Conservation (phyloP, 106 monocot genomes). For the Phalaenopsis equestris region DNA sequence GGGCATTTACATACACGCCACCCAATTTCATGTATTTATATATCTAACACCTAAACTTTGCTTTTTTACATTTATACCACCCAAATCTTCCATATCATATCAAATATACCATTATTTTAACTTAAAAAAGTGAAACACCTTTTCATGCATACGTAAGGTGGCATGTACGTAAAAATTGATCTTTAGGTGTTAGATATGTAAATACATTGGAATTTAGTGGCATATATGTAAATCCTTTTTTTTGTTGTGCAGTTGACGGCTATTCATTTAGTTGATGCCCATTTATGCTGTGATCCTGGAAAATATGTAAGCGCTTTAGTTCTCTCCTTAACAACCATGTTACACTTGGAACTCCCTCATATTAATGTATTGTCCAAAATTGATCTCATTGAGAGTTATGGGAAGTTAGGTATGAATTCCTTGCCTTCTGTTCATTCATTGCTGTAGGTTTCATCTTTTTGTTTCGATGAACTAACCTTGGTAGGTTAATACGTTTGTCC, state of each 20-base stretch:
- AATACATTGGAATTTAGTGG: too few species aligned
- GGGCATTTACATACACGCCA: too few species aligned
- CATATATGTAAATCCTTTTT: too few species aligned
- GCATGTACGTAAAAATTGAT: too few species aligned
- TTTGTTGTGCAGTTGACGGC: slow-evolving; percentile 58
- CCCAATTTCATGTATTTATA: too few species aligned
- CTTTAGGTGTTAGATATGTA: too few species aligned
- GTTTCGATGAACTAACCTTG: neutral
- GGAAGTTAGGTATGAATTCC: slow-evolving; percentile 57
- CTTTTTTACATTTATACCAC: too few species aligned
- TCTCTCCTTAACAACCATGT: slow-evolving; percentile 82
- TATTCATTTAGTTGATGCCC: slow-evolving; percentile 85
- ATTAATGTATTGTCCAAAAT: slow-evolving; percentile 96
- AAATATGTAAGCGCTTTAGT: slow-evolving; percentile 91
- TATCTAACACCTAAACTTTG: too few species aligned
- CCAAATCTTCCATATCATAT: too few species aligned
- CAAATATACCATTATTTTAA: too few species aligned
- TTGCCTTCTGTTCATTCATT: neutral
- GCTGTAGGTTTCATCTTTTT: neutral
- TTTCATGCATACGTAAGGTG: too few species aligned
- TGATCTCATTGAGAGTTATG: slow-evolving; percentile 92
- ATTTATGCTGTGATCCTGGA: slow-evolving; percentile 95
- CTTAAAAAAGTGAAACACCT: too few species aligned
- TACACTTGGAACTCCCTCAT: slow-evolving; percentile 94
- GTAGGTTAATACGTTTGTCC: neutral